Percentiles rank a stretch among this genome's conserved stretches.
Conservation (phyloP, 257 asterid species). For the Phtheirospermum japonicum region DNA sequence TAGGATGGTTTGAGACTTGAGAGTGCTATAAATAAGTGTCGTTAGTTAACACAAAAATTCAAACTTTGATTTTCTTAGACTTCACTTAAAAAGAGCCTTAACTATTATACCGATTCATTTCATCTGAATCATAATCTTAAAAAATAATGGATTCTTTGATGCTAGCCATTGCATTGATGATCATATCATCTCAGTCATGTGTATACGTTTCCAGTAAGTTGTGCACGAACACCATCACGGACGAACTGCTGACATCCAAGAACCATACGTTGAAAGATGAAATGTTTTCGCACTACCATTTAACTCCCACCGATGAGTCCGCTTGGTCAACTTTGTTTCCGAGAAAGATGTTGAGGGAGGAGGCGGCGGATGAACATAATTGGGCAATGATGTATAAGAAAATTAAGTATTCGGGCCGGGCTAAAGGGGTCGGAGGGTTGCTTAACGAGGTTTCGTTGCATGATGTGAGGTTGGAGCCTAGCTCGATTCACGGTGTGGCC, state of each 20-base stretch:
- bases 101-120: background rate
- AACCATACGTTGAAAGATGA: slow-evolving; percentile 66
- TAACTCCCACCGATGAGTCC: slow-evolving; percentile 84
- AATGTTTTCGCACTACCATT: slow-evolving; percentile 56
- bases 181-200: slow-evolving; percentile 25
- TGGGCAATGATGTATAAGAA: slow-evolving; percentile 62
- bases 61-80: background rate
- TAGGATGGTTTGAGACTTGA: too few relatives aligned
- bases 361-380: slow-evolving; percentile 25
- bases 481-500: slow-evolving; percentile 72
- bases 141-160: slow-evolving; percentile 34
- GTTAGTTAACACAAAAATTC: too few relatives aligned
- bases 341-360: slow-evolving; percentile 65
- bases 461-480: slow-evolving; percentile 69
- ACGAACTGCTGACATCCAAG: slow-evolving; percentile 50
- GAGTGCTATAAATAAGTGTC: too few relatives aligned
- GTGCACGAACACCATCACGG: slow-evolving; percentile 60
- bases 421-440: slow-evolving; percentile 26
- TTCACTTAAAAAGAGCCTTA: background rate
- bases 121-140: background rate
- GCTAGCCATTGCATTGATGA: slow-evolving; percentile 21
- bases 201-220: slow-evolving; percentile 41
- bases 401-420: slow-evolving; percentile 40
- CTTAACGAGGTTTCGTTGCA: slow-evolving; percentile 56
- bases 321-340: slow-evolving; percentile 72